phyloP scores from a whole-genome alignment of 2,329 filamentous ascomycete species.

The Colletotrichum tabaci region DNA sequence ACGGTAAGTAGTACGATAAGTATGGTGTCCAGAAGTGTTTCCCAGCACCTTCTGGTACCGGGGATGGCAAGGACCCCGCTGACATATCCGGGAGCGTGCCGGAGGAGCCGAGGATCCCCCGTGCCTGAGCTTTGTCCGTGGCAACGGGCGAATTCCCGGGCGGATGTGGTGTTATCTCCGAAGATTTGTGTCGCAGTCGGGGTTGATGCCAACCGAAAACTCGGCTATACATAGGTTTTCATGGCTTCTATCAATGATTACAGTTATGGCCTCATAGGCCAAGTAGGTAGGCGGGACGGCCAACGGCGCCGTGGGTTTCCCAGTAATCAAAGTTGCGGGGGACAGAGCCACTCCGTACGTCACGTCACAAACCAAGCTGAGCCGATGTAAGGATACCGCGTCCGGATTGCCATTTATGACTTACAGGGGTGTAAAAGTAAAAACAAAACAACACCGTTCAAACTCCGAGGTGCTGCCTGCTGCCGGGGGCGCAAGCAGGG shows the following conservation, averaged over 20 bases:
- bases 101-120: conserved; percentile 5
- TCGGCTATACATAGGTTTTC: too few relatives aligned
- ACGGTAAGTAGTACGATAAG: too few relatives aligned
- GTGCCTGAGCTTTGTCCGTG: neutral
- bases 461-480: neutral
- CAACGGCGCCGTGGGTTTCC: conserved; percentile 4
- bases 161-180: neutral
- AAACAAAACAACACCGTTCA: neutral
- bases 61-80: neutral
- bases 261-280: neutral
- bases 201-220: neutral
- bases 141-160: neutral
- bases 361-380: conserved; percentile 7
- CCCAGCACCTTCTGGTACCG: conserved; percentile 9
- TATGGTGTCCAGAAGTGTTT: too few relatives aligned
- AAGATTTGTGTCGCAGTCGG: neutral
- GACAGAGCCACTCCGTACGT: conserved; percentile 30
- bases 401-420: conserved; percentile 1
- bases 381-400: conserved; percentile 9
- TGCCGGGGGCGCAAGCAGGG: neutral
- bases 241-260: too few relatives aligned
- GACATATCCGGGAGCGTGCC: conserved; percentile 11
- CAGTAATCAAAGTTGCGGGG: conserved; percentile 30
- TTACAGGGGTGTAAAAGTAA: conserved; percentile 15
- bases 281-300: neutral